Conservation (phyloP, 164 flowering plant species). For the Chimonanthus salicifolius region DNA sequence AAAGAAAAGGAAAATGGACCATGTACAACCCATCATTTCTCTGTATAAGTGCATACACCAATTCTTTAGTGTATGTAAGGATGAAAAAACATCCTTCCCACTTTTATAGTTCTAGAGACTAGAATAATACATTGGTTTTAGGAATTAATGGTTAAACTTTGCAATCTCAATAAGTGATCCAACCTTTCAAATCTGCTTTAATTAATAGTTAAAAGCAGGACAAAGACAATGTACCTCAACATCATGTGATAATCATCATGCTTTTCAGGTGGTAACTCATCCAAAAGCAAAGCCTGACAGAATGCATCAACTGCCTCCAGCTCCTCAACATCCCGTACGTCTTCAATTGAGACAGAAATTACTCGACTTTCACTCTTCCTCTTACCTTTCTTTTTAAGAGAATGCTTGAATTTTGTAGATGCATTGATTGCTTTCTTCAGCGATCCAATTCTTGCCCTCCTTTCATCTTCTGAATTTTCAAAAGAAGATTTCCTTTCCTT, state of each 20-base stretch:
- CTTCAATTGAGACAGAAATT: slow-evolving; percentile 61
- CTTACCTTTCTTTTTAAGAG: slow-evolving; percentile 60
- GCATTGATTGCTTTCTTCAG: slow-evolving; percentile 78
- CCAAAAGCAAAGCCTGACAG: slow-evolving; percentile 83
- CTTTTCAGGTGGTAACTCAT: slow-evolving; percentile 75
- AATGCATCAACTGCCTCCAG: slow-evolving; percentile 85
- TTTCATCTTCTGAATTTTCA: slow-evolving; percentile 89
- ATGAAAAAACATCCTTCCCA: no score
- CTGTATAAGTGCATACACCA: no score
- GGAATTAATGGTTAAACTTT: no score
- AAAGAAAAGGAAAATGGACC: no score
- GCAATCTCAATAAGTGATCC: no score
- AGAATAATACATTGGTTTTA: no score
- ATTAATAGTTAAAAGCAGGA: not conserved
- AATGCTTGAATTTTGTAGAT: slow-evolving; percentile 65
- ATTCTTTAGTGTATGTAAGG: no score
- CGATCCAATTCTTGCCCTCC: slow-evolving; percentile 70
- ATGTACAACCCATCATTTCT: no score
- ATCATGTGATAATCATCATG: slow-evolving; percentile 91
- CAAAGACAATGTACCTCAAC: slow-evolving; percentile 49
- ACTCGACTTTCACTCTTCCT: slow-evolving; percentile 48
- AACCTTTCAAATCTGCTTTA: no score
- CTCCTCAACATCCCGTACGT: slow-evolving; percentile 76
- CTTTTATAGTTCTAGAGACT: no score
- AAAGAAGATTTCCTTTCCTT: slow-evolving; percentile 81